Conservation (phyloP, 1,284 basidiomycete species). For the Inonotus hispidus region DNA sequence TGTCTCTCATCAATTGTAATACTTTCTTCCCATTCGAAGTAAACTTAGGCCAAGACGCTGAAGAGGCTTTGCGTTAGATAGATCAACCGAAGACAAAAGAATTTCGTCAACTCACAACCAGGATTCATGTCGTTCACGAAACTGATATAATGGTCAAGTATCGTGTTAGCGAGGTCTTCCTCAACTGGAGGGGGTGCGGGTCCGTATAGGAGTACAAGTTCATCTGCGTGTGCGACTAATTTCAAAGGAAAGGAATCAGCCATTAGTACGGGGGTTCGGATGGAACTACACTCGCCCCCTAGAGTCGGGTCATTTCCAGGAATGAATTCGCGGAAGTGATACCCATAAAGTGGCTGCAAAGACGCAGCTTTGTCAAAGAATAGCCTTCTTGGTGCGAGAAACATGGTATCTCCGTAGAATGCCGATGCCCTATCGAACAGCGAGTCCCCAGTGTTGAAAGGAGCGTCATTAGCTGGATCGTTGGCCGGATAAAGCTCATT, state of each 20-base stretch:
- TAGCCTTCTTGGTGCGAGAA: slow-evolving; percentile 41
- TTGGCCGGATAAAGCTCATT: slow-evolving; percentile 42
- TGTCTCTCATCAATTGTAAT: slow-evolving; percentile 43
- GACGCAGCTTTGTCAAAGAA: slow-evolving; percentile 43
- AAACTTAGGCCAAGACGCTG: slow-evolving; percentile 43
- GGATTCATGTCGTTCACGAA: slow-evolving; percentile 50
- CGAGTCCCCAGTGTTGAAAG: slow-evolving; percentile 53
- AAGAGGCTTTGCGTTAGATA: neutral
- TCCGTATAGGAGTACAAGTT: slow-evolving; percentile 45
- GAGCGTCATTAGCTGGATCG: slow-evolving; percentile 39
- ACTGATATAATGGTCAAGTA: slow-evolving; percentile 48
- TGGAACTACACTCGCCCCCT: slow-evolving; percentile 34
- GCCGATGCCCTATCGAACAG: slow-evolving; percentile 49
- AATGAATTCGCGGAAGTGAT: slow-evolving; percentile 50
- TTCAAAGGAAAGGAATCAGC: neutral
- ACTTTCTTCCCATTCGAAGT: slow-evolving; percentile 31
- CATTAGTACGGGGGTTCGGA: neutral
- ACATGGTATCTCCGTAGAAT: slow-evolving; percentile 57
- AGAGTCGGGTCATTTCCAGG: slow-evolving; percentile 40
- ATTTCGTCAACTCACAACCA: slow-evolving; percentile 33
- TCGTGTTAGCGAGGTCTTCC: slow-evolving; percentile 38
- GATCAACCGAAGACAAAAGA: neutral
- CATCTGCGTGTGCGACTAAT: slow-evolving; percentile 46
- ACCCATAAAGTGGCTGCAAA: slow-evolving; percentile 44
- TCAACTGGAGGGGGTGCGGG: slow-evolving; percentile 40